Evolutionary conservation across 2,329 filamentous ascomycete species (phyloP).

Genomic region (Bipolaris cookei): DNA sequence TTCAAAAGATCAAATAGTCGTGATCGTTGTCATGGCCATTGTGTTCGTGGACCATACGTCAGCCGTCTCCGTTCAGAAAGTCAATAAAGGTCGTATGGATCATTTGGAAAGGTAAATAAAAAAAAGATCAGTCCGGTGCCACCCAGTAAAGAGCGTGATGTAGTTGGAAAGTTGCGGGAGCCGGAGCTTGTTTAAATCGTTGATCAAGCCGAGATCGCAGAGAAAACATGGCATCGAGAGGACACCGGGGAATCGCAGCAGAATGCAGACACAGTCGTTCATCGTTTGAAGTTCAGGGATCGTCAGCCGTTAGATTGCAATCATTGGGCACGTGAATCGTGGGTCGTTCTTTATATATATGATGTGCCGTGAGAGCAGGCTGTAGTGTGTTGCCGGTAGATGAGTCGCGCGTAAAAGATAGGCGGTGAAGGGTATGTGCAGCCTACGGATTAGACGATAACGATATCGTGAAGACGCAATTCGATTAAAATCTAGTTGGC

Average conservation of each 20-base stretch:
- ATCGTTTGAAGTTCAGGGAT: constrained; percentile 41
- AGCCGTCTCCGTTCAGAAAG: constrained; percentile 32
- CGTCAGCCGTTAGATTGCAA: constrained; percentile 45
- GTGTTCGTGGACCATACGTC: constrained; percentile 33
- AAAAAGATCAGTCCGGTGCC: constrained; percentile 21
- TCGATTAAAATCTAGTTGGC: constrained; percentile 67
- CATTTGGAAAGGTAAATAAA: constrained; percentile 26
- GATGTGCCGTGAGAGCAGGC: constrained; percentile 35
- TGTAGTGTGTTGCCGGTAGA: constrained; percentile 33
- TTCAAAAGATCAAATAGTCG: constrained; percentile 19
- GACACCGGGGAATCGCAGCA: constrained; percentile 49
- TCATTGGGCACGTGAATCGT: constrained; percentile 43
- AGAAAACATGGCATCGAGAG: constrained; percentile 39
- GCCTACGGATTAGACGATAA: constrained; percentile 19
- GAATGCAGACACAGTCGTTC: constrained; percentile 38
- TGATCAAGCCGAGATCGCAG: constrained; percentile 30
- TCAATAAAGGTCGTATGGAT: constrained; percentile 29
- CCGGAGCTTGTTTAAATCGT: constrained; percentile 20
- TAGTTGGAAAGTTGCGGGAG: constrained; percentile 36
- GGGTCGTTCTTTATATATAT: constrained; percentile 37
- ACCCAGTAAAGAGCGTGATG: constrained; percentile 34
- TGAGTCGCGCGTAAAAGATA: constrained; percentile 31
- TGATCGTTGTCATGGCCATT: constrained; percentile 33
- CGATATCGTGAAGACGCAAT: constrained; percentile 9
- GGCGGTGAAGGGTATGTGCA: constrained; percentile 23